A percentile compares a stretch with the other conserved stretches of the same genome.
Conservation (phyloP, 257 asterid species). For the Knoxia roxburghii region DNA sequence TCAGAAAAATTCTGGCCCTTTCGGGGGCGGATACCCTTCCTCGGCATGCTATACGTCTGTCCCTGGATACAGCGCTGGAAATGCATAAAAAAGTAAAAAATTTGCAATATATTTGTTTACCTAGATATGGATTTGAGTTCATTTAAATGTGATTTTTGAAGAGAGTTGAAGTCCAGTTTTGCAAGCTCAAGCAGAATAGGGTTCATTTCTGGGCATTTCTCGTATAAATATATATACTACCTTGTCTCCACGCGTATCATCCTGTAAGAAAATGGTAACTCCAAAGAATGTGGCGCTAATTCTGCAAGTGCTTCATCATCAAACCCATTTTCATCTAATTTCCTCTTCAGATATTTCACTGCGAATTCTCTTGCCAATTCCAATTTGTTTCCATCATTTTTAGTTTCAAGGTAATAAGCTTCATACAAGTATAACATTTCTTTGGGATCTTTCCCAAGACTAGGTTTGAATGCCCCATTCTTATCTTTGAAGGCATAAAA, state of each 20-base stretch:
- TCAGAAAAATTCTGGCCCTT: no score
- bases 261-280: constrained; percentile 4
- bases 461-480: constrained; percentile 6
- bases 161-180: constrained; percentile 9
- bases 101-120: background rate
- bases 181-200: constrained; percentile 7
- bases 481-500: constrained; percentile 13
- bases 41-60: no score
- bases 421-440: constrained; percentile 22
- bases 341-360: background rate
- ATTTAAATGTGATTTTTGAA: background rate
- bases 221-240: background rate
- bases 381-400: background rate
- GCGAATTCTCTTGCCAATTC: constrained; percentile 13
- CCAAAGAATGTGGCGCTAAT: constrained; percentile 7
- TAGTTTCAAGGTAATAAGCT: constrained; percentile 8
- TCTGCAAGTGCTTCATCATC: background rate
- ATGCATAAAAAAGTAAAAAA: no score
- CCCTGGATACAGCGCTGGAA: no score
- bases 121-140: constrained; percentile 4
- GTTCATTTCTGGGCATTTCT: background rate
- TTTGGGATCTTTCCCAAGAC: constrained; percentile 13
- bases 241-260: constrained; percentile 7
- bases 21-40: no score
- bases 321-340: background rate